Base-by-base conservation (phyloP, 1,139 yeast genomes). In the Blastobotrys aristatus region DNA sequence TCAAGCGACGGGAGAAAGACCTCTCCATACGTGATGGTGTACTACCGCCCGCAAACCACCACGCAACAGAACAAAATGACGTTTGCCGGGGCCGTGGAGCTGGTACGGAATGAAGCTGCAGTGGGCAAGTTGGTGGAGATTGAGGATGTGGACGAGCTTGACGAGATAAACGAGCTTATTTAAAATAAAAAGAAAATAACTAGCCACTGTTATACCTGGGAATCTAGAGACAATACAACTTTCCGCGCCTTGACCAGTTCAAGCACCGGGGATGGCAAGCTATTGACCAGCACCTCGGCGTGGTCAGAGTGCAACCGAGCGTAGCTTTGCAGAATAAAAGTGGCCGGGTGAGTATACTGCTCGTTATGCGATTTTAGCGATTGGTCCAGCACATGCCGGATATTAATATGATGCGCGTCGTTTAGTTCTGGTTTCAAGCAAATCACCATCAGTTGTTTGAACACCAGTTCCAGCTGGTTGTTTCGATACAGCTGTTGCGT, bases 1-100 rank as follows among this genome's bases (percentile, higher is more conserved):
- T 66, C 77, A 13, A 59, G 69, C 22, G 96, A 89, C 59, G 96
- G 95, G 1, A 73, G 95, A 51, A 74, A 77, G 58, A 76, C 80
- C 43, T 73, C 77, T 11, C 96, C 96, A 2, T 75, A 85, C 54
- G 88, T 88, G 1, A 68, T 90, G 63, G 58, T 89, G 22, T 89
- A 88, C 65, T 89, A 92, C 82, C 76, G 86, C 50, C 97, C 97
- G 2, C 83, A 82, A 22, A 86, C 96, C 0, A 75, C 89, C 17
- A 83, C 85, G 16, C 92, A 82, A 62, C 86, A 82, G 48, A 72
- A 77, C 61, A 78, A 84, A 62, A 89, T 89, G 96, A 68, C 86
- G 43, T 89, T 86, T 59, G 97, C 96, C 1, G 95, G 94, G 2
- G 95, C 95, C 0, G 77, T 86, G 24, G 96, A 89, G 61, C 68